A percentile compares a stretch with the other conserved stretches of the same genome.
phyloP scores from a whole-genome alignment of 768 basidiomycete species.

The Harrya chromipes region DNA sequence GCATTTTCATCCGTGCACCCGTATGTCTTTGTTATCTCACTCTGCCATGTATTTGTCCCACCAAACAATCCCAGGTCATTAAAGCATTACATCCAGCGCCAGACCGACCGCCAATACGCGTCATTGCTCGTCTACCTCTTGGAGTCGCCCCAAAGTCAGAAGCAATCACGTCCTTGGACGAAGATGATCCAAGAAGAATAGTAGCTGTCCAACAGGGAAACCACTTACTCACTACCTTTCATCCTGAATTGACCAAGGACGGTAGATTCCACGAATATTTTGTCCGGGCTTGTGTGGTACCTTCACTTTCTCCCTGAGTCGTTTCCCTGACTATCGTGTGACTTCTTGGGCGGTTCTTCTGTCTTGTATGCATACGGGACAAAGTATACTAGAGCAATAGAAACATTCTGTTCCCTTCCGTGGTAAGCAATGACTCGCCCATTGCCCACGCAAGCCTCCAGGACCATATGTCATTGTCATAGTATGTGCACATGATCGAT shows the following conservation, averaged over 20 bases:
- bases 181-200: slow-evolving; percentile 59
- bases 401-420: too few species aligned
- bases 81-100: slow-evolving; percentile 45
- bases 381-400: too few species aligned
- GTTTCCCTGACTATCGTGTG: too few species aligned
- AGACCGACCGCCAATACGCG: slow-evolving; percentile 56
- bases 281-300: slow-evolving; percentile 66
- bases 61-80: slow-evolving; percentile 51
- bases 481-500: too few species aligned
- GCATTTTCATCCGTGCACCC: slow-evolving; percentile 93
- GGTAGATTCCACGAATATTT: slow-evolving; percentile 91
- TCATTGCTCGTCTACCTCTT: slow-evolving; percentile 67
- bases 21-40: slow-evolving; percentile 37
- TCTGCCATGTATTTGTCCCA: background rate
- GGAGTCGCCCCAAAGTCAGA: slow-evolving; percentile 43
- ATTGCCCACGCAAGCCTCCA: too few species aligned
- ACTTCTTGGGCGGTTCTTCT: too few species aligned
- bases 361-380: too few species aligned
- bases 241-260: slow-evolving; percentile 90
- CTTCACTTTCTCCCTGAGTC: slow-evolving; percentile 15
- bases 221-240: slow-evolving; percentile 87
- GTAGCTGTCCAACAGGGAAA: slow-evolving; percentile 85
- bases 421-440: too few species aligned
- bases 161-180: slow-evolving; percentile 34
- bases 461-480: too few species aligned